Evolutionary conservation across 257 asterid genomes (phyloP).

Genomic region (Prunella vulgaris): DNA sequence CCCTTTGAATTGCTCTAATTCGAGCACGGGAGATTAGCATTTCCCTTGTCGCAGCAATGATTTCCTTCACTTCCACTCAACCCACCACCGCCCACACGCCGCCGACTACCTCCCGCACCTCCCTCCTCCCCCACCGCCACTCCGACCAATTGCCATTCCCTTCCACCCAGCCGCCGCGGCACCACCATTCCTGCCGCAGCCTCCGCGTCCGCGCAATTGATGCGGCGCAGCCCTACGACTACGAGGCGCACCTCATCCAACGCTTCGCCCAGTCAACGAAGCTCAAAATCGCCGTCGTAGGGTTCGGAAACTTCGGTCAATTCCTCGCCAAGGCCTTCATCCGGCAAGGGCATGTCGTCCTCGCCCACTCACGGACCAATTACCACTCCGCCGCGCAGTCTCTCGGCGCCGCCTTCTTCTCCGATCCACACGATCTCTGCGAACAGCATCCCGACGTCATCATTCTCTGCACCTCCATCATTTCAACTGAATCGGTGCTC

Average conservation of each 20-base stretch:
- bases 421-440: slow-evolving; percentile 75
- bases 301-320: slow-evolving; percentile 87
- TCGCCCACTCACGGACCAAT: slow-evolving; percentile 57
- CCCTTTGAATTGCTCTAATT: slow-evolving; percentile 1
- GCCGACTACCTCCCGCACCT: slow-evolving; percentile 13
- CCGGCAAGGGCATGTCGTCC: slow-evolving; percentile 63
- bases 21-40: background rate
- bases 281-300: slow-evolving; percentile 69
- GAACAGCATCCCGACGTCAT: slow-evolving; percentile 87
- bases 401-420: slow-evolving; percentile 55
- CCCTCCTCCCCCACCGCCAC: slow-evolving; percentile 21
- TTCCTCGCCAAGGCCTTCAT: slow-evolving; percentile 71
- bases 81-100: slow-evolving; percentile 28
- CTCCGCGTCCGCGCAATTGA: slow-evolving; percentile 55
- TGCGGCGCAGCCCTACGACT: slow-evolving; percentile 70
- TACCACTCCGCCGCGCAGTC: slow-evolving; percentile 48
- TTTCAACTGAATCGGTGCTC: slow-evolving; percentile 59
- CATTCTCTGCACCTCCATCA: slow-evolving; percentile 58
- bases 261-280: slow-evolving; percentile 43
- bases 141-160: slow-evolving; percentile 21
- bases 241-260: slow-evolving; percentile 45
- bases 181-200: background rate
- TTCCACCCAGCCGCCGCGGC: slow-evolving; percentile 17
- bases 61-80: slow-evolving; percentile 34
- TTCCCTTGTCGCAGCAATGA: slow-evolving; percentile 23